Conservation (phyloP, 1,284 basidiomycete species). For the Tetrapyrgos nigripes region DNA sequence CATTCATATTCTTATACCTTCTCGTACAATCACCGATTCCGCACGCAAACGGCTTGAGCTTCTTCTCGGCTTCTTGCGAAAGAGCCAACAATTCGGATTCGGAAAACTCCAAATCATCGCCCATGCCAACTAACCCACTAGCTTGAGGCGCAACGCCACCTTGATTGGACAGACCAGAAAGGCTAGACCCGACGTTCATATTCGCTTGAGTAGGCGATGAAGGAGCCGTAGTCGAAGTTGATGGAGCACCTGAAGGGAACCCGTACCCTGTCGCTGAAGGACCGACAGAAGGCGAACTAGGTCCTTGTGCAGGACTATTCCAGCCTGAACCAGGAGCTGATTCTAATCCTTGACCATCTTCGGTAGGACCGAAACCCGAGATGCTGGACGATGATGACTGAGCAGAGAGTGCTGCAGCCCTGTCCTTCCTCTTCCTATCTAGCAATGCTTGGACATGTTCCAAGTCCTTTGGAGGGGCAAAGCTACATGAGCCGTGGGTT, state of each 20-base stretch:
- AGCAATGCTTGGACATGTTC: slow-evolving; percentile 74
- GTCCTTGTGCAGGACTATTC: background rate
- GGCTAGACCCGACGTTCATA: background rate
- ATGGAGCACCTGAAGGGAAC: no score
- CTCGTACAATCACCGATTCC: slow-evolving; percentile 91
- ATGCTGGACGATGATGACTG: slow-evolving; percentile 35
- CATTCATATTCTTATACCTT: slow-evolving; percentile 99
- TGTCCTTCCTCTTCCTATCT: slow-evolving; percentile 62
- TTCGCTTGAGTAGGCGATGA: background rate
- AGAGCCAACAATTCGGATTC: slow-evolving; percentile 77
- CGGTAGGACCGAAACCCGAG: slow-evolving; percentile 10
- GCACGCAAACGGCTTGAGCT: slow-evolving; percentile 86
- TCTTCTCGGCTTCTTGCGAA: slow-evolving; percentile 82
- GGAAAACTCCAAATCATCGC: slow-evolving; percentile 47
- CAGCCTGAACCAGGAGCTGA: background rate
- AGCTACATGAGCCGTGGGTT: slow-evolving; percentile 93
- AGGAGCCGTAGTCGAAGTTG: background rate
- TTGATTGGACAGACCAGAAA: background rate
- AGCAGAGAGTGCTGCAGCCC: slow-evolving; percentile 22
- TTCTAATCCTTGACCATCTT: background rate
- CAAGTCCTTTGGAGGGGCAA: slow-evolving; percentile 83
- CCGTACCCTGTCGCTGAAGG: no score
- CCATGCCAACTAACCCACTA: background rate
- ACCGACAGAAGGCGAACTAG: no score
- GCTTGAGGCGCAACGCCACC: background rate